These are phyloP conservation scores for Picea abies DNA, from an alignment of 83 land plant species.

Conservation along the genomic window DNA sequence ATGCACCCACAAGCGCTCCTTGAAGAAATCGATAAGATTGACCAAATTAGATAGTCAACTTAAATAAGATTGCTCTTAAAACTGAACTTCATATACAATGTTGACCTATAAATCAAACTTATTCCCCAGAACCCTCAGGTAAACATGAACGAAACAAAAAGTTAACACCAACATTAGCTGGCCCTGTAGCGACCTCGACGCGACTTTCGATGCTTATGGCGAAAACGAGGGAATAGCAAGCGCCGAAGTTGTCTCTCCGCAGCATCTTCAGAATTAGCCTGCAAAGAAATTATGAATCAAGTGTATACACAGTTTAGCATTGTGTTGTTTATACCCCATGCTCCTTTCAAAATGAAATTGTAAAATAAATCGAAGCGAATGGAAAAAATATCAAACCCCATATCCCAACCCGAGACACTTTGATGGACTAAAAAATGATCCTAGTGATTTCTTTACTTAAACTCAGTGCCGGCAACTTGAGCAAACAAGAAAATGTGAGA, in stretches of 20 bases:
- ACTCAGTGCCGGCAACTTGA: neutral
- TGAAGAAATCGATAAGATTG: too few species aligned
- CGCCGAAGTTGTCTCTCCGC: constrained; percentile 57
- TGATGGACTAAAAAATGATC: neutral
- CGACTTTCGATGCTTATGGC: constrained; percentile 24
- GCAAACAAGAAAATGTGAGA: neutral
- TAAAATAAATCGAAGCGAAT: neutral
- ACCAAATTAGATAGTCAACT: too few species aligned
- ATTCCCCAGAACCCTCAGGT: too few species aligned
- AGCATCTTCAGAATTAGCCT: constrained; percentile 54
- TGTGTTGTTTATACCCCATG: neutral
- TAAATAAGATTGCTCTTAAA: too few species aligned
- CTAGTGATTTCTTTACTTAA: neutral
- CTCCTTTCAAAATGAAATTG: neutral
- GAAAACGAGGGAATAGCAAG: constrained; percentile 43
- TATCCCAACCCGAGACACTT: too few species aligned
- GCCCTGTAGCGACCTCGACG: constrained; percentile 4
- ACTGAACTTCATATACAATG: too few species aligned
- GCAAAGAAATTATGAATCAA: constrained; percentile 14
- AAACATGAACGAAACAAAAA: neutral
- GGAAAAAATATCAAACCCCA: neutral
- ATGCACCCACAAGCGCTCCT: too few species aligned
- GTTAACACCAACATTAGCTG: neutral
- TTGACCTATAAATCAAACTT: too few species aligned
- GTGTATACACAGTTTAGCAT: neutral